Evolutionary conservation across 495 filamentous ascomycete genomes (phyloP).

Genomic region (Platismatia glauca): DNA sequence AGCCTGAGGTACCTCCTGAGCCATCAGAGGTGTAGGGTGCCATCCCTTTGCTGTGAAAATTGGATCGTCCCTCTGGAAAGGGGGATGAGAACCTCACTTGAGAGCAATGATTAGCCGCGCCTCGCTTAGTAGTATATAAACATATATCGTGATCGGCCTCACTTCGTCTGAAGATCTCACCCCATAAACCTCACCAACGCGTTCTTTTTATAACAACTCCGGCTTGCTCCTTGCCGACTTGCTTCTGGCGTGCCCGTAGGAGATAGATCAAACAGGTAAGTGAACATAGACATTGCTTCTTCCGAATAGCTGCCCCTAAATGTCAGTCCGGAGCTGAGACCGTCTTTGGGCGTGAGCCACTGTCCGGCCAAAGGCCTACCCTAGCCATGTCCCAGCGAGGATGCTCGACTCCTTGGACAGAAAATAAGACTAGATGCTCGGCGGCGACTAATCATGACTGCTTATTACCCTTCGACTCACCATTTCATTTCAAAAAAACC

Average conservation of each 20-base stretch:
- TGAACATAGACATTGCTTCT: background rate
- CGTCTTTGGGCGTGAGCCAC: background rate
- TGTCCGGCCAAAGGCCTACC: background rate
- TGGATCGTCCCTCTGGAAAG: background rate
- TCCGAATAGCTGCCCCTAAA: background rate
- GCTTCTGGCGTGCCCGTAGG: background rate
- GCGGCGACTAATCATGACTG: background rate
- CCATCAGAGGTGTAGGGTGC: background rate
- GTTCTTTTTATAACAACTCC: background rate
- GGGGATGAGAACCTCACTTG: background rate
- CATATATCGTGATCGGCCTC: background rate
- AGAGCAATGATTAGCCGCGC: background rate
- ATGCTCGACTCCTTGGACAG: background rate
- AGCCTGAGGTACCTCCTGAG: background rate
- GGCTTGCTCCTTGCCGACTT: background rate
- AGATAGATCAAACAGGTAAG: background rate
- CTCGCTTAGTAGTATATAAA: background rate
- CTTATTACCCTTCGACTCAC: background rate
- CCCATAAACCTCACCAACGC: background rate
- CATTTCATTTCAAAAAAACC: background rate
- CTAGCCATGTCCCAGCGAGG: background rate
- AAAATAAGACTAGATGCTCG: background rate
- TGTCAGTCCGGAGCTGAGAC: too few relatives aligned
- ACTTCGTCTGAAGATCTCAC: background rate
- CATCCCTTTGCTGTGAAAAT: background rate